phyloP scores from a whole-genome alignment of 1,139 yeast genomes.

The Pichia sp. region DNA sequence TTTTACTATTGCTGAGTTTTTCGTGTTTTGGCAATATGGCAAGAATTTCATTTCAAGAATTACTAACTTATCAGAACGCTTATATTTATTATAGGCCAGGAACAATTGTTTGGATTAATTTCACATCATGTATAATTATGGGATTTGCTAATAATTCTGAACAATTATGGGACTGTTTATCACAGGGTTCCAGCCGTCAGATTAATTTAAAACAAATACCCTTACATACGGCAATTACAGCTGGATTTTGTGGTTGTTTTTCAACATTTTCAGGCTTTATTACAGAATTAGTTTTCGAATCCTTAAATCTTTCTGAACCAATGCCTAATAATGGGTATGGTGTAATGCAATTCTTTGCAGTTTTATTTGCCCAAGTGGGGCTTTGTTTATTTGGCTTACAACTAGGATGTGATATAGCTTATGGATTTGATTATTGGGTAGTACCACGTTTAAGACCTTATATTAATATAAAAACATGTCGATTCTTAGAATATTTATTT shows the following conservation, averaged over 20 bases:
- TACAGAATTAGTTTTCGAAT: conserved; percentile 50
- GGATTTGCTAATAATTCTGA: conserved; percentile 33
- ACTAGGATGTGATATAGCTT: conserved; percentile 38
- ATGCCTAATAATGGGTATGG: conserved; percentile 74
- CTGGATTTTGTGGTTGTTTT: conserved; percentile 81
- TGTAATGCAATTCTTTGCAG: conserved; percentile 52
- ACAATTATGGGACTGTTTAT: conserved; percentile 5
- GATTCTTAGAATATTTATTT: conserved; percentile 10
- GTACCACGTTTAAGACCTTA: conserved; percentile 3
- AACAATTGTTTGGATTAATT: conserved; percentile 60
- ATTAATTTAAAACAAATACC: conserved; percentile 38
- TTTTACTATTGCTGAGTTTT: conserved; percentile 4
- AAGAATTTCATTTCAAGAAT: conserved; percentile 24
- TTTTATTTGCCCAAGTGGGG: conserved; percentile 31
- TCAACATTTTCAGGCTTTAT: conserved; percentile 77
- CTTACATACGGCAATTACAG: conserved; percentile 56
- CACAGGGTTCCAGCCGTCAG: background rate
- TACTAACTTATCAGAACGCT: conserved; percentile 8
- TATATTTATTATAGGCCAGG: conserved; percentile 12
- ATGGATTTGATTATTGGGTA: conserved; percentile 4
- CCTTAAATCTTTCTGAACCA: conserved; percentile 33
- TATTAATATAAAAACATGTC: conserved; percentile 1
- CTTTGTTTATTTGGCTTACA: conserved; percentile 37
- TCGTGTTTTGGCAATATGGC: conserved; percentile 25
- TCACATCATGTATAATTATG: conserved; percentile 70